A percentile compares a stretch with the other conserved stretches of the same genome.
These are phyloP conservation scores for Plectranthus barbatus DNA, from an alignment of 257 asterid species.

Conservation along the genomic window DNA sequence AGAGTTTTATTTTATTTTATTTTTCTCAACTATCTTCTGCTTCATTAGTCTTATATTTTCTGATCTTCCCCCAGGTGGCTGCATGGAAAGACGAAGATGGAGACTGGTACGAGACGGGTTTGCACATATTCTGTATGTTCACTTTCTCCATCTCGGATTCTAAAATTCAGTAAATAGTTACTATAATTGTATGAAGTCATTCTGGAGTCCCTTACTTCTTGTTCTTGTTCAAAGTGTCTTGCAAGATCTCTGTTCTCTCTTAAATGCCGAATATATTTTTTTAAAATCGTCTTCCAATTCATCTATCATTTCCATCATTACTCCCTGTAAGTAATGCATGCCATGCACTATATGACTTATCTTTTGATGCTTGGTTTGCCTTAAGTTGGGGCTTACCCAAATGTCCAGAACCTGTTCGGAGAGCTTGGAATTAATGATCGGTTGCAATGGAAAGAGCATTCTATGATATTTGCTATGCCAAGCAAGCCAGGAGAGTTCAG, in stretches of 20 bases:
- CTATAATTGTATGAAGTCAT: background rate
- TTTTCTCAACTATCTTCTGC: background rate
- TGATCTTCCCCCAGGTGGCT: conserved; percentile 48
- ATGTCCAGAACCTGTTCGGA: conserved; percentile 94
- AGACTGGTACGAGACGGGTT: conserved; percentile 97
- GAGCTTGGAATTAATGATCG: conserved; percentile 91
- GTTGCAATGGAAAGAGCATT: conserved; percentile 96
- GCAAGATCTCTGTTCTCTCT: background rate
- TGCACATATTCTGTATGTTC: conserved; percentile 91
- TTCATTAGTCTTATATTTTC: conserved; percentile 9
- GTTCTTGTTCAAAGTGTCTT: background rate
- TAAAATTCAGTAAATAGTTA: background rate
- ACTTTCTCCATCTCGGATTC: background rate
- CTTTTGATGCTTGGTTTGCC: conserved; percentile 37
- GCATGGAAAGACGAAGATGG: conserved; percentile 98
- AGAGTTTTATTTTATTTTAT: background rate
- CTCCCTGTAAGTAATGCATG: background rate
- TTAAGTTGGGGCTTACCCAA: conserved; percentile 99
- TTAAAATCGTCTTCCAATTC: background rate
- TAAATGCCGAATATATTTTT: background rate
- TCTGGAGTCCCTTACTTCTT: background rate
- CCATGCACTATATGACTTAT: conserved; percentile 15
- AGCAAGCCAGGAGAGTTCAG: conserved; percentile 95
- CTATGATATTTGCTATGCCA: conserved; percentile 99
- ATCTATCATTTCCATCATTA: background rate